Evolutionary conservation across 345 rosid species (phyloP), one percentile per base, ranked within the genome.

Genomic region (Hibiscus tridactylites): DNA sequence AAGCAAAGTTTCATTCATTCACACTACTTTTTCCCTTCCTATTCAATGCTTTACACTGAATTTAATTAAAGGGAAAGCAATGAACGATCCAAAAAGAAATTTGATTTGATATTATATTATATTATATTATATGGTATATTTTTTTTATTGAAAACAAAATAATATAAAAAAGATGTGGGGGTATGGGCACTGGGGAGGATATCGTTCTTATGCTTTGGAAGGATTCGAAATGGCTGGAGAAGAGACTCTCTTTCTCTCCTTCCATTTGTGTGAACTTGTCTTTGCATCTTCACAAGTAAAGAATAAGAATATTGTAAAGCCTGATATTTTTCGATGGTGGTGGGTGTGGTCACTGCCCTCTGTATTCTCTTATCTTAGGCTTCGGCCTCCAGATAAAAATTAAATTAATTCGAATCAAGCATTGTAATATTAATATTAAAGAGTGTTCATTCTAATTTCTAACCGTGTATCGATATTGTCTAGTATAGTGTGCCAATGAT

Each of bases 301-400:
- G 82, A 80, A 78, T 65, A 72, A 74, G 80, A 83, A 83, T 78
- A 80, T 68, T 68, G 58, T 58, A 68, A 56, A 71, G 56, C 44
- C 8, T 57, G 64, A 62, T 17, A 17, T 60, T 13, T 44, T 61
- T 35, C 37, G 5, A 35, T 42, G 21, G 3, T 50, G 52, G 52
- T 47, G 44, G 52, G 9, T 60, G 49, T 61, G 77, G 74, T 21
- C 75, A 21, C 24, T 19, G 21, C 71, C 68, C 70, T 66, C 71
- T 28, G 57, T 73, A 77, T 71, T 62, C 64, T 65, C 75, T 77
- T 69, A 61, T 72, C 75, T 77, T 53, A 9, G 13, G 49, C 28
- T 33, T 52, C 19, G n/a, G 31, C 58, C 15, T 0, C 9, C 52
- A 17, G 70, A 64, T 69, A 56, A 53, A 3, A 2, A 29, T 29